Evolutionary conservation across 148 eudicot genomes (phyloP).

Genomic region (Silene latifolia): DNA sequence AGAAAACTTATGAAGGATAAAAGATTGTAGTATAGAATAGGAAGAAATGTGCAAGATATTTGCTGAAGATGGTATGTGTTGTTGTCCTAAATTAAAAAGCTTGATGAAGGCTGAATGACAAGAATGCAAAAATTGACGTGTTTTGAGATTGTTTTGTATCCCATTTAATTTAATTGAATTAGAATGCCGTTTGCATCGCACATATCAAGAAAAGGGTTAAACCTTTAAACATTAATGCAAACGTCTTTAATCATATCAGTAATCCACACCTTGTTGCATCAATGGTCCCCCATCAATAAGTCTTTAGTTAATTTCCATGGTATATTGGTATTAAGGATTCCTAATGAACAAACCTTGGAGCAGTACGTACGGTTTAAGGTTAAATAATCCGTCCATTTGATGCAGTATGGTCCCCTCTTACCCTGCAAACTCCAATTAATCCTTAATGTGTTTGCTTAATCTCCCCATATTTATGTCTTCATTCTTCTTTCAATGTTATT

Average conservation of each 20-base stretch:
- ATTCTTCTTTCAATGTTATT: slow-evolving; percentile 8
- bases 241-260: too few species aligned
- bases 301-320: too few species aligned
- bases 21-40: too few species aligned
- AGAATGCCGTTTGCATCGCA: background rate
- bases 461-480: background rate
- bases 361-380: background rate
- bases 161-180: too few species aligned
- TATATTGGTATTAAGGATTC: too few species aligned
- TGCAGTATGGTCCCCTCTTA: slow-evolving; percentile 27
- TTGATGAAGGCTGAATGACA: background rate
- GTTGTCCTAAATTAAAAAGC: too few species aligned
- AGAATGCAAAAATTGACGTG: background rate
- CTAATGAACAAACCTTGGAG: slow-evolving; percentile 2
- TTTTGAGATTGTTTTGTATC: background rate
- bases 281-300: too few species aligned
- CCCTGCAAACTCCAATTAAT: slow-evolving; percentile 13
- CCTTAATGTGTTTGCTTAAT: slow-evolving; percentile 22
- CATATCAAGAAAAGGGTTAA: slow-evolving; percentile 1
- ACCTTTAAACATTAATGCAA: background rate
- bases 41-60: too few species aligned
- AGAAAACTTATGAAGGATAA: too few species aligned
- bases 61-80: too few species aligned
- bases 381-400: slow-evolving; percentile 16
- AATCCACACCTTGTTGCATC: slow-evolving; percentile 1